Base-by-base conservation (phyloP, 2,329 filamentous ascomycete genomes). In the Botryotinia narcissicola region DNA sequence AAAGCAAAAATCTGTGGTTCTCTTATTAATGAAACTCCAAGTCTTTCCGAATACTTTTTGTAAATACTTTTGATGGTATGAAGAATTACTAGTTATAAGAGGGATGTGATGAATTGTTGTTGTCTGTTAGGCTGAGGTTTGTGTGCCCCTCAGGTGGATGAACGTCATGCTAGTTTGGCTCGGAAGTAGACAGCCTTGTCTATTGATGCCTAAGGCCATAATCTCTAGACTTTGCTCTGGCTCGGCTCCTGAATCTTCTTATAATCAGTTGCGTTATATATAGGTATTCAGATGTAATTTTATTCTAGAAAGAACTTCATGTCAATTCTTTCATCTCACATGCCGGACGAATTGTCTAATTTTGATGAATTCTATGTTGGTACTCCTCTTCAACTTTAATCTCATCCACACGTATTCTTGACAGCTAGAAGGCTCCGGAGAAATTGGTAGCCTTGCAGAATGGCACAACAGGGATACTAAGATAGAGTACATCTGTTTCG, bases 361-460 rank as follows among this genome's bases (percentile, higher is more conserved):
- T 29, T 29, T 40, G 35, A 40, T 6, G 12, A n/a, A 51, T 40
- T 40, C 5, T 29, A n/a, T 18, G 4, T 40, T 37, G 35, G 37
- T 40, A 51, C 14, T 54, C 22, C 32, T 20, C 18, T 25, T 29
- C 37, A 9, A 54, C 37, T 46, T 29, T 46, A 7, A 5, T 10
- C 37, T 40, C 32, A 35, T 12, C 35, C 20, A 10, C 63, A n/a
- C 9, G 9, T 25, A 57, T 57, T 57, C n/a, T n/a, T 29, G 7
- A n/a, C 48, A 54, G 8, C 46, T 32, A 35, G 46, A 68, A 54
- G 46, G 35, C 37, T 68, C 32, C 29, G 40, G 20, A 68, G 32
- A 29, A 12, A 54, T 5, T 68, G 46, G 64, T 54, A 68, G 64
- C 64, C 64, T 68, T 68, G 64, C 64, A 68, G 46, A 54, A 37